Conservation (phyloP, 177 flowering plant genomes). For the Vitis hybrid region DNA sequence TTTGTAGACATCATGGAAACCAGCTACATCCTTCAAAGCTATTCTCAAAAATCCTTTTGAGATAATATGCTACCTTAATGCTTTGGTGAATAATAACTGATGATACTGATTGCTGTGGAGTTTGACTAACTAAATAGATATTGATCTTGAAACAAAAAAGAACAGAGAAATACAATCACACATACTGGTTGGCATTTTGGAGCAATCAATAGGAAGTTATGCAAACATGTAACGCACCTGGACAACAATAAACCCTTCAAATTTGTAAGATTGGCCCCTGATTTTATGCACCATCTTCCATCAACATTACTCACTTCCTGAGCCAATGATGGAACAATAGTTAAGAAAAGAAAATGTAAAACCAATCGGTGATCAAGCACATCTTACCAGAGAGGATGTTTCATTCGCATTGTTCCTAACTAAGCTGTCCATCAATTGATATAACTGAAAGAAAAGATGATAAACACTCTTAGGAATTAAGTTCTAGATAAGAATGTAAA, state of each 20-base stretch:
- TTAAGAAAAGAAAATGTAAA: conserved; percentile 11
- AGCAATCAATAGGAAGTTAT: neutral
- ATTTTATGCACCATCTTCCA: conserved; percentile 87
- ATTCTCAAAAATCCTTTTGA: too few relatives aligned
- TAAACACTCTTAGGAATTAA: neutral
- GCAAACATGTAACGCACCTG: conserved; percentile 44
- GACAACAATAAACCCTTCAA: conserved; percentile 71
- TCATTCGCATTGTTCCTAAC: conserved; percentile 51
- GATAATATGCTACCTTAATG: too few relatives aligned
- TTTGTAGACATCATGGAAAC: too few relatives aligned
- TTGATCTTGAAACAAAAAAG: neutral
- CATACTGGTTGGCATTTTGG: neutral
- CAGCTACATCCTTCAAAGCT: too few relatives aligned
- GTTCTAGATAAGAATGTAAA: neutral
- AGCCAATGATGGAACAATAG: conserved; percentile 9
- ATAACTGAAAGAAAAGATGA: conserved; percentile 43
- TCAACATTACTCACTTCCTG: conserved; percentile 75
- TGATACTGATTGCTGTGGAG: too few relatives aligned
- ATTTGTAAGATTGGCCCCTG: conserved; percentile 35
- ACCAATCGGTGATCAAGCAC: conserved; percentile 2
- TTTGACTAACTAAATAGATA: too few relatives aligned
- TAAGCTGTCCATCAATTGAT: conserved; percentile 68
- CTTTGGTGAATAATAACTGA: too few relatives aligned
- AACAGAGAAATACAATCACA: neutral
- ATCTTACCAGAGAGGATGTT: conserved; percentile 56